Evolutionary conservation across 2,329 filamentous ascomycete genomes (phyloP).

Genomic region (Diaporthe vexans): DNA sequence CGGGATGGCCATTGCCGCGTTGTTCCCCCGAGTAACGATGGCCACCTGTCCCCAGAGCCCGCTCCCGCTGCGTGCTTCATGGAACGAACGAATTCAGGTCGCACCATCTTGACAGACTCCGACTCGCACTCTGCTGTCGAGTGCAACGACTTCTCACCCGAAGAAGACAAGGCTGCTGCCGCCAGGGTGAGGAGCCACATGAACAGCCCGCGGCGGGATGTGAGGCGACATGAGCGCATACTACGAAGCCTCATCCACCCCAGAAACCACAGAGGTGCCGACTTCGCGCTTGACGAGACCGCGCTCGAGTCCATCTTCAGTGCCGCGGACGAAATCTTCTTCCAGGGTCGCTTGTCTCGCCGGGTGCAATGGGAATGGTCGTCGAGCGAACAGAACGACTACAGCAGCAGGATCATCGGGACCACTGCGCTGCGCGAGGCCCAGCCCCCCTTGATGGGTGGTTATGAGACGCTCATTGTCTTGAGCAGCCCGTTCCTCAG

Average conservation of each 20-base stretch:
- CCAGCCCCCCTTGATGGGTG: conserved; percentile 53
- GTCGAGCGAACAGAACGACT: conserved; percentile 58
- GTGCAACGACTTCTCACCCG: conserved; percentile 54
- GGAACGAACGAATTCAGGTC: conserved; percentile 65
- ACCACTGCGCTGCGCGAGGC: conserved; percentile 71
- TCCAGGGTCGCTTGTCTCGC: conserved; percentile 67
- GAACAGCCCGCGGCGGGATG: conserved; percentile 60
- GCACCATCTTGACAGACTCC: conserved; percentile 61
- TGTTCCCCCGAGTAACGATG: conserved; percentile 33
- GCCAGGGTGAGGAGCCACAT: conserved; percentile 64
- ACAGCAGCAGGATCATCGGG: conserved; percentile 70
- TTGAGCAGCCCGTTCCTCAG: conserved; percentile 72
- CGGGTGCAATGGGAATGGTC: conserved; percentile 76
- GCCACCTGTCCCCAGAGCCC: conserved; percentile 32
- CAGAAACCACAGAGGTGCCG: conserved; percentile 55
- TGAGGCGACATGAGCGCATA: conserved; percentile 67
- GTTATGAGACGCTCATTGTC: conserved; percentile 74
- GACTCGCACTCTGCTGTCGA: conserved; percentile 44
- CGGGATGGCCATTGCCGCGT: conserved; percentile 43
- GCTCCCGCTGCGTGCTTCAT: conserved; percentile 48
- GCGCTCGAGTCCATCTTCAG: conserved; percentile 71
- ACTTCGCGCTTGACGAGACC: conserved; percentile 69
- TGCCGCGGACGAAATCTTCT: conserved; percentile 74
- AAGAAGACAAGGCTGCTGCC: conserved; percentile 64
- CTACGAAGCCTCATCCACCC: conserved; percentile 70